A percentile compares a stretch with the other conserved stretches of the same genome.
phyloP scores from a whole-genome alignment of 2,329 filamentous ascomycete genomes.

The Scedosporium apiospermum region DNA sequence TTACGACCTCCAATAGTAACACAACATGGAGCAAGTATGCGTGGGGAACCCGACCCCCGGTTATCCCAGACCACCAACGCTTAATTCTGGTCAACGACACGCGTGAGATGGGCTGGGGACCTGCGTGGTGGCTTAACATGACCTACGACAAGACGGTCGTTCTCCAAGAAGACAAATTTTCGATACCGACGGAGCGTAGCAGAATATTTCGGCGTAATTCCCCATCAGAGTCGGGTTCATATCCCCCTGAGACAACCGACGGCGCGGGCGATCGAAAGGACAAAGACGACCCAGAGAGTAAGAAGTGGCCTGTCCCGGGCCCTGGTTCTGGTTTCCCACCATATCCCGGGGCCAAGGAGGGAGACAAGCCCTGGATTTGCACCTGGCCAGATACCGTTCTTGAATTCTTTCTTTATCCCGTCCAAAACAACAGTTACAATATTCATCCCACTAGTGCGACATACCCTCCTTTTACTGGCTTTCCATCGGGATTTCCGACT shows the following conservation, averaged over 20 bases:
- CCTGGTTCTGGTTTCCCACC: slow-evolving; percentile 13
- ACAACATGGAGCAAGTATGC: slow-evolving; percentile 24
- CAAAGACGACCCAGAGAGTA: slow-evolving; percentile 24
- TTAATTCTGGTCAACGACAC: slow-evolving; percentile 43
- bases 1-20: slow-evolving; percentile 28
- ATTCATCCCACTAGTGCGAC: not conserved
- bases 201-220: not conserved
- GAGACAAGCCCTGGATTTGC: slow-evolving; percentile 50
- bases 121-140: slow-evolving; percentile 45
- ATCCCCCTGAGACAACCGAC: not conserved
- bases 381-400: slow-evolving; percentile 46
- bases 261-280: not conserved
- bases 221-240: not conserved
- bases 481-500: slow-evolving; percentile 1
- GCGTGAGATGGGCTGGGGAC: slow-evolving; percentile 35
- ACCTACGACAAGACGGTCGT: slow-evolving; percentile 48
- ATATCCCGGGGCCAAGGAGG: slow-evolving; percentile 23
- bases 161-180: slow-evolving; percentile 32
- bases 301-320: slow-evolving; percentile 16
- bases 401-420: slow-evolving; percentile 48
- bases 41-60: slow-evolving; percentile 46
- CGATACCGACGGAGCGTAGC: slow-evolving; percentile 11
- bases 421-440: slow-evolving; percentile 35
- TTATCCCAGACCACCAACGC: slow-evolving; percentile 24
- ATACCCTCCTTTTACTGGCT: slow-evolving; percentile 6